Evolutionary conservation across 495 filamentous ascomycete species (phyloP).

Genomic region (Astrocystis sublimbata): DNA sequence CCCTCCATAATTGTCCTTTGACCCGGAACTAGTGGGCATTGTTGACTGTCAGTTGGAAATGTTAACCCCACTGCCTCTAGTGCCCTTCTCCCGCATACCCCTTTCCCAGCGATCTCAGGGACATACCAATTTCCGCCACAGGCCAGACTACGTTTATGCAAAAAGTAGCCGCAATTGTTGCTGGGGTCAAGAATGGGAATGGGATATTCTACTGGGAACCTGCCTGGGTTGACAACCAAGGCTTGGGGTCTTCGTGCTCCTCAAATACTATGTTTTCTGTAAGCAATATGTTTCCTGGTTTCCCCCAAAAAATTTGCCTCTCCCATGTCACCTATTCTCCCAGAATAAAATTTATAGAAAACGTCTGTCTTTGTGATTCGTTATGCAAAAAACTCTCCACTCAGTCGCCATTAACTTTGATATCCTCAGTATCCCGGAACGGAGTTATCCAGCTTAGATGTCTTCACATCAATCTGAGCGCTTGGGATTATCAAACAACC

Average conservation of each 20-base stretch:
- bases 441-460: slow-evolving; percentile 29
- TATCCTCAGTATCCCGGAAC: slow-evolving; percentile 26
- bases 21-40: no score
- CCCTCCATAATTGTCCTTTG: no score
- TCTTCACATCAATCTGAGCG: slow-evolving; percentile 27
- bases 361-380: no score
- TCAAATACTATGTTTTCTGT: slow-evolving; percentile 51
- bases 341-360: background rate
- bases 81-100: slow-evolving; percentile 56
- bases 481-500: background rate
- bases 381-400: no score
- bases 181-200: slow-evolving; percentile 47
- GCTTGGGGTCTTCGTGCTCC: slow-evolving; percentile 54
- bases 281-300: slow-evolving; percentile 7
- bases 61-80: no score
- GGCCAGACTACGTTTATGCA: slow-evolving; percentile 62
- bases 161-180: slow-evolving; percentile 55
- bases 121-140: slow-evolving; percentile 59
- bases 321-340: background rate
- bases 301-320: background rate
- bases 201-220: slow-evolving; percentile 75
- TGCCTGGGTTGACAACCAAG: slow-evolving; percentile 65
- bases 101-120: slow-evolving; percentile 59
- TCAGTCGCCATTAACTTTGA: background rate
- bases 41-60: no score